Base-by-base conservation (phyloP, 2,329 filamentous ascomycete species). In the Chrysoporthe deuterocubensis region DNA sequence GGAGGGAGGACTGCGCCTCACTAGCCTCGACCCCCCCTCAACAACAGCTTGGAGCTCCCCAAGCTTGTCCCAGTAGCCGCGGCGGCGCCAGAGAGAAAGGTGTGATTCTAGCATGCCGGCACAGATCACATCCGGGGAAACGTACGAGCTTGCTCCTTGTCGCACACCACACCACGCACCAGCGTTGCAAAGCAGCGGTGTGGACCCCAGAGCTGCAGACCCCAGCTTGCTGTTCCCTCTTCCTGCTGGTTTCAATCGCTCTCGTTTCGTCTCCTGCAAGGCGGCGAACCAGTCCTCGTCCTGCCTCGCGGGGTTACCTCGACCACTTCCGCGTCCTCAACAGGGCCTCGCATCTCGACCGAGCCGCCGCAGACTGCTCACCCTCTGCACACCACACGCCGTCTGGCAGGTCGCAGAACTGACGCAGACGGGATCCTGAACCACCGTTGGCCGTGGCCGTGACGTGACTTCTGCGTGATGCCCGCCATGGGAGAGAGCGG, bases 401-500 rank as follows among this genome's bases (percentile, higher is more conserved):
- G 6, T 32, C 21, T 52, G 26, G 21, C 21, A 16, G 14, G 50
- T 9, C 21, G 32, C 50, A 54, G 26, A 4, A 26, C 32, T 26
- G 50, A 14, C 26, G 26, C 2, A 54, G 50, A 54, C 50, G 50
- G 26, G 13, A 18, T 21, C 16, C 16, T 4, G 16, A 18, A 40
- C 34, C 32, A 5, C 52, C 32, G 6, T 18, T 32, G 32, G 9
- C 58, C 13, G 40, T 26, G 4, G 37, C 13, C 21, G 13, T 18
- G 9, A 40, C 21, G 13, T 18, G 9, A 40, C 18, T n/a, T 42
- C 32, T 34, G 43, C 52, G 26, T 26, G 32, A 60, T 32, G 18
- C 40, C 43, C 60, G 40, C 61, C n/a, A 68, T 68, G 66, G 60
- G 46, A 73, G 66, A 69, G 32, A 57, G 7, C 18, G 57, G 64